Evolutionary conservation across 2,329 filamentous ascomycete species (phyloP).

Genomic region (Monosporascus sp.): DNA sequence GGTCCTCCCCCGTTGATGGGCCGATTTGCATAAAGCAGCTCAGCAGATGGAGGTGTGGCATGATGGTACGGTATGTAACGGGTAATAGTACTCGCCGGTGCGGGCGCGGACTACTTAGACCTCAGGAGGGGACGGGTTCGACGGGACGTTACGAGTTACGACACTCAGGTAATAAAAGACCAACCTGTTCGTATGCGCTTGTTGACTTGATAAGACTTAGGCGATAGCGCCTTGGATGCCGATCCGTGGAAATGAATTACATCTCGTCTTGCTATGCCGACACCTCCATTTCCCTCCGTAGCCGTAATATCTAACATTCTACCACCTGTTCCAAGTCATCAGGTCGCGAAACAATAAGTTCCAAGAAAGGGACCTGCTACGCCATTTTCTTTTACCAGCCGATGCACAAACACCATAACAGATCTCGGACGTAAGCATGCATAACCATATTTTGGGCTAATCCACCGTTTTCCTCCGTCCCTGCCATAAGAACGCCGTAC

Average conservation of each 20-base stretch:
- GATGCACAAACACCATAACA: neutral
- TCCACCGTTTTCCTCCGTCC: neutral
- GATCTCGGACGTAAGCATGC: neutral
- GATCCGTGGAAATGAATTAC: no score
- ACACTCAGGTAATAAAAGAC: slow-evolving; percentile 1
- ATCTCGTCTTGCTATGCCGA: no score
- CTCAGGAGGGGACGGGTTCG: neutral
- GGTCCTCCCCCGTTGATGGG: no score
- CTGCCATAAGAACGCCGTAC: neutral
- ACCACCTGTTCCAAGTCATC: no score
- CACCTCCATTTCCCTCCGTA: neutral
- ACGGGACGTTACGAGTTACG: neutral
- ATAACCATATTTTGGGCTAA: neutral
- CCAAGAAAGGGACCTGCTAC: neutral
- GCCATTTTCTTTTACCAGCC: neutral
- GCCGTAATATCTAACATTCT: no score
- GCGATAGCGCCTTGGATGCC: neutral
- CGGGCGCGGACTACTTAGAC: no score
- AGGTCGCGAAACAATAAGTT: neutral
- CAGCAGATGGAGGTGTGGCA: no score
- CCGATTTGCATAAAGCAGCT: no score
- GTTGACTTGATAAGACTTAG: neutral
- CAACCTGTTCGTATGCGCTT: neutral
- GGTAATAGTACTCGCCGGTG: no score
- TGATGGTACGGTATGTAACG: no score